These are phyloP conservation scores for Fusarium setosum DNA, from an alignment of 2,329 filamentous ascomycete species.

Conservation along the genomic window DNA sequence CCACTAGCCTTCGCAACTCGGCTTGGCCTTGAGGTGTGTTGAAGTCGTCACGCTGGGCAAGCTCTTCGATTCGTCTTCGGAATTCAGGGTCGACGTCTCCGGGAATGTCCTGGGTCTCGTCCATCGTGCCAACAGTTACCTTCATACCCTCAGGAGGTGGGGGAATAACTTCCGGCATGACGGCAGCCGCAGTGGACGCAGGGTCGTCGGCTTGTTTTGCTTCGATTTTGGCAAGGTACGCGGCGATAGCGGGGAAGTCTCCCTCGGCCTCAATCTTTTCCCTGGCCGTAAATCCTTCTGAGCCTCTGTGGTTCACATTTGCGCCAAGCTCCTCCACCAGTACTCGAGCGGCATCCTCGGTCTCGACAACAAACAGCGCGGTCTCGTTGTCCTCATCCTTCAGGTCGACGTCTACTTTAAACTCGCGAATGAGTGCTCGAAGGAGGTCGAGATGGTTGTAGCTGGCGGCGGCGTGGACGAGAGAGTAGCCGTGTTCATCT, in stretches of 20 bases:
- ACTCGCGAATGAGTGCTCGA: constrained; percentile 78
- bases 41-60: constrained; percentile 87
- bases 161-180: constrained; percentile 59
- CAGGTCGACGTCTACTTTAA: constrained; percentile 82
- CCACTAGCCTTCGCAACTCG: constrained; percentile 81
- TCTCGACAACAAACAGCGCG: constrained; percentile 93
- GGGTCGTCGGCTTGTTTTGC: constrained; percentile 43
- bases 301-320: constrained; percentile 72
- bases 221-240: constrained; percentile 36
- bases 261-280: constrained; percentile 72
- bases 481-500: constrained; percentile 93
- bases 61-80: constrained; percentile 85
- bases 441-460: constrained; percentile 90
- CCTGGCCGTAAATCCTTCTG: constrained; percentile 81
- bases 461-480: constrained; percentile 91
- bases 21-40: constrained; percentile 82
- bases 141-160: constrained; percentile 80
- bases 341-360: constrained; percentile 78
- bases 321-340: constrained; percentile 86
- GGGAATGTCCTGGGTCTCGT: constrained; percentile 68
- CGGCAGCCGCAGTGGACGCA: constrained; percentile 41
- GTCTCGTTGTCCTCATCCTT: constrained; percentile 94
- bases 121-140: constrained; percentile 82
- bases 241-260: constrained; percentile 37
- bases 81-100: constrained; percentile 84